phyloP scores from a whole-genome alignment of 2,329 filamentous ascomycete species.

The Colletotrichum sp. region DNA sequence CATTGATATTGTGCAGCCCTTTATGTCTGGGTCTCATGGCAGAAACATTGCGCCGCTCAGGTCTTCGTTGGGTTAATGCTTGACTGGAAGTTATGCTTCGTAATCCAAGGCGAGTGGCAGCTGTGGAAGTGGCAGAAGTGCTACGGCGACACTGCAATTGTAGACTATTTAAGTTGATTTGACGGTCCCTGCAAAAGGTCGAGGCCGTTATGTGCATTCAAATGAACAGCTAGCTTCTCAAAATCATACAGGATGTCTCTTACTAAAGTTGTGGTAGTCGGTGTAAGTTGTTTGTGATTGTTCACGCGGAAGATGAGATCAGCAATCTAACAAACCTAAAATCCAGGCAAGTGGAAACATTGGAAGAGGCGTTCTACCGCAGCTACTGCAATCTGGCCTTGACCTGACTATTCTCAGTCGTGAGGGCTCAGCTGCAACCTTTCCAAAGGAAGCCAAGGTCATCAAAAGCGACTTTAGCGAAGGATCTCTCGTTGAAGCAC shows the following conservation, averaged over 20 bases:
- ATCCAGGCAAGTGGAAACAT: slow-evolving; percentile 1
- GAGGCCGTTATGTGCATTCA: background rate
- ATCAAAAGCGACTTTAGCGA: background rate
- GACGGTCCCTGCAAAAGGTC: background rate
- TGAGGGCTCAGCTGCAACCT: background rate
- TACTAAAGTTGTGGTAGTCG: background rate
- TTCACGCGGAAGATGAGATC: background rate
- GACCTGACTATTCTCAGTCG: background rate
- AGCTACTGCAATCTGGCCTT: background rate
- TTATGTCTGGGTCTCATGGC: background rate
- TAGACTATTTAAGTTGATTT: background rate
- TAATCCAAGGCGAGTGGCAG: background rate
- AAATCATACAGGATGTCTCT: background rate
- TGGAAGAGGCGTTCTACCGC: background rate
- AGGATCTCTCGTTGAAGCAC: background rate
- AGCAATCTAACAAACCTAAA: background rate
- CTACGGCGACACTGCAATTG: background rate
- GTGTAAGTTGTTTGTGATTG: background rate
- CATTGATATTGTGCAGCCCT: background rate
- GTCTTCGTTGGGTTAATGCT: background rate
- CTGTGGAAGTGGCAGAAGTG: background rate
- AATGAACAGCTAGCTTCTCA: background rate
- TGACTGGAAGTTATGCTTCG: background rate
- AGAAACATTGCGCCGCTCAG: background rate
- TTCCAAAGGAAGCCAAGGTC: background rate